Percentiles rank a stretch among this genome's conserved stretches.
These are phyloP conservation scores for Ulmus americana DNA, from an alignment of 331 rosid genomes.

Conservation along the genomic window DNA sequence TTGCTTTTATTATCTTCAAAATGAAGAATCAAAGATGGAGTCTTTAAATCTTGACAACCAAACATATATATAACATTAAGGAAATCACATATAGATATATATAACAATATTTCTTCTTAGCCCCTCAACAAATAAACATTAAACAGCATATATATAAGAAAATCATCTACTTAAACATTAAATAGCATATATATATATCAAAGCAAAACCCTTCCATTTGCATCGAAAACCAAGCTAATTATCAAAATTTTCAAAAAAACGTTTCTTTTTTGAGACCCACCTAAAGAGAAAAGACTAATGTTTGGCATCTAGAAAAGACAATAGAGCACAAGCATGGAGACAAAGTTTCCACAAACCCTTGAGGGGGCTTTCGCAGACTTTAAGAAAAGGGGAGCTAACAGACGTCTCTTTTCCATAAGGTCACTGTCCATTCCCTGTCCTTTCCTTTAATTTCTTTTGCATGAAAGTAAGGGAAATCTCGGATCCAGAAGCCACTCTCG, in stretches of 20 bases:
- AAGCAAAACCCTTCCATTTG: constrained; percentile 15
- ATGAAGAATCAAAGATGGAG: no score
- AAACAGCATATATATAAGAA: neutral
- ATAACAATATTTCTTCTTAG: no score
- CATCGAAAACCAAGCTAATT: constrained; percentile 26
- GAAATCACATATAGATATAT: no score
- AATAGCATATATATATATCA: neutral
- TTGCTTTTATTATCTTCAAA: no score
- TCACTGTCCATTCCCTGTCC: constrained; percentile 42
- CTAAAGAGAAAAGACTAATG: constrained; percentile 27
- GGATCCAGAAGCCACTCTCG: constrained; percentile 40
- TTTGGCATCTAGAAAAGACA: constrained; percentile 75
- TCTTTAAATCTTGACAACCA: no score
- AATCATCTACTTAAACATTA: neutral
- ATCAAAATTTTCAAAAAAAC: constrained; percentile 16
- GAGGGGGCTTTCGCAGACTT: constrained; percentile 67
- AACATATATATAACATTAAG: no score
- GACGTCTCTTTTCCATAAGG: constrained; percentile 47
- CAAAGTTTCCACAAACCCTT: constrained; percentile 69
- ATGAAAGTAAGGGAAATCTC: constrained; percentile 76
- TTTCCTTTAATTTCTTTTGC: constrained; percentile 28
- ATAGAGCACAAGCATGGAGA: constrained; percentile 44
- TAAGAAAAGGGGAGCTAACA: constrained; percentile 44
- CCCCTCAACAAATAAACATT: neutral
- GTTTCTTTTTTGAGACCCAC: constrained; percentile 35